Conservation (phyloP, 2,329 filamentous ascomycete species). For the Thielaviopsis musarum region DNA sequence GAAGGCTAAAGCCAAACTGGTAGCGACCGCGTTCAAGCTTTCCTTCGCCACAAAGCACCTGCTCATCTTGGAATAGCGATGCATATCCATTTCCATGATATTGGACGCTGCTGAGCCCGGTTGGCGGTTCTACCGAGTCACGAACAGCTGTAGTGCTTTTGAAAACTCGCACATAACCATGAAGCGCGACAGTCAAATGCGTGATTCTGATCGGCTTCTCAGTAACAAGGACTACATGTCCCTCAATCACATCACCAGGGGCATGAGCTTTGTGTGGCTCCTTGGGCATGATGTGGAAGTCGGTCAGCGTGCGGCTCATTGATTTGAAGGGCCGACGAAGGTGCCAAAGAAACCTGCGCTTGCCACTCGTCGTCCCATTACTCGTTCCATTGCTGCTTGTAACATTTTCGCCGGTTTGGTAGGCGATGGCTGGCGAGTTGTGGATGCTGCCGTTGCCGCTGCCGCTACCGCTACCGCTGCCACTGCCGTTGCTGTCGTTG, state of each 20-base stretch:
- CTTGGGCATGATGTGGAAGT: conserved; percentile 62
- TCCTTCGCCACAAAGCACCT: conserved; percentile 63
- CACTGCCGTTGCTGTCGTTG: neutral
- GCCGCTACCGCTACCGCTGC: neutral
- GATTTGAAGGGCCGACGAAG: conserved; percentile 32
- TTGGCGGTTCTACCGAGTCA: conserved; percentile 20
- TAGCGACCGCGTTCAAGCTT: conserved; percentile 57
- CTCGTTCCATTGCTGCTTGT: neutral
- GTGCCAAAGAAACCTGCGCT: conserved; percentile 29
- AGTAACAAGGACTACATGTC: conserved; percentile 54
- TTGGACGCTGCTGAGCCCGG: conserved; percentile 17
- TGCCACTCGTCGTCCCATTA: neutral
- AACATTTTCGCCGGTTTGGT: neutral
- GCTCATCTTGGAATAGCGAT: conserved; percentile 70
- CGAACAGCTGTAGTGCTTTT: conserved; percentile 46
- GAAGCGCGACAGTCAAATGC: conserved; percentile 60
- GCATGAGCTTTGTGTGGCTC: conserved; percentile 64
- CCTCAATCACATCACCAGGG: conserved; percentile 58
- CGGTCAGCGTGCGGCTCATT: conserved; percentile 48
- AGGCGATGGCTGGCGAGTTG: neutral
- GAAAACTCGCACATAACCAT: conserved; percentile 65
- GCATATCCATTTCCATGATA: conserved; percentile 64
- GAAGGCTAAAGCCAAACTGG: conserved; percentile 61
- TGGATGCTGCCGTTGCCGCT: conserved; percentile 1
- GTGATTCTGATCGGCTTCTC: conserved; percentile 62